phyloP scores from a whole-genome alignment of 495 filamentous ascomycete genomes.

The Penicillium coprophilum region DNA sequence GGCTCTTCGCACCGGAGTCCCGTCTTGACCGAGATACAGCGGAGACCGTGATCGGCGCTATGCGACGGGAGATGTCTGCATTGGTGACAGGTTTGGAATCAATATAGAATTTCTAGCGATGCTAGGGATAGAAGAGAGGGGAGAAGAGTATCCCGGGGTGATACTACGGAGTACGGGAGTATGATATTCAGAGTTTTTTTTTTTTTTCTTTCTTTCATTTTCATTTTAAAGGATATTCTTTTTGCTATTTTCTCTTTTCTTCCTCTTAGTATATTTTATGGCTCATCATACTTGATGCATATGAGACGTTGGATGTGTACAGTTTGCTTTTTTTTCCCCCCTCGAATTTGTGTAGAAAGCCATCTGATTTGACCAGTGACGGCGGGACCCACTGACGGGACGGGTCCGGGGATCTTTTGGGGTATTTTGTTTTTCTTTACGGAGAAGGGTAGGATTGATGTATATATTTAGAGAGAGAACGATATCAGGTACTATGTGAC shows the following conservation, averaged over 20 bases:
- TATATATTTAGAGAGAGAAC: too few species aligned
- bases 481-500: too few species aligned
- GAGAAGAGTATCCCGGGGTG: conserved; percentile 1
- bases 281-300: conserved; percentile 21
- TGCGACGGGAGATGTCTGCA: conserved; percentile 24
- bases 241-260: conserved; percentile 1
- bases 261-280: conserved; percentile 2
- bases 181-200: background rate
- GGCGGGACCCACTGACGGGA: conserved; percentile 22
- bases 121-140: conserved; percentile 5
- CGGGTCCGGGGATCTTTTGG: conserved; percentile 13
- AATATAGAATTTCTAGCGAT: conserved; percentile 8
- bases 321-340: conserved; percentile 1
- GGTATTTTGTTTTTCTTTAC: too few species aligned
- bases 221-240: conserved; percentile 2
- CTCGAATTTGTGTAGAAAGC: conserved; percentile 15
- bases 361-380: conserved; percentile 4
- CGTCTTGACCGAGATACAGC: conserved; percentile 25
- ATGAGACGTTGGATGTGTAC: conserved; percentile 25
- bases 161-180: conserved; percentile 7
- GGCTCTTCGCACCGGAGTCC: conserved; percentile 30
- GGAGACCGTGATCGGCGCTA: conserved; percentile 21
- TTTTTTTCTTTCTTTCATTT: conserved; percentile 4
- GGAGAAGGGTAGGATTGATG: too few species aligned
- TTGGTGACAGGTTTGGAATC: conserved; percentile 12